Base-by-base conservation (phyloP, 306 rosid species). In the Adenanthera pavonina region DNA sequence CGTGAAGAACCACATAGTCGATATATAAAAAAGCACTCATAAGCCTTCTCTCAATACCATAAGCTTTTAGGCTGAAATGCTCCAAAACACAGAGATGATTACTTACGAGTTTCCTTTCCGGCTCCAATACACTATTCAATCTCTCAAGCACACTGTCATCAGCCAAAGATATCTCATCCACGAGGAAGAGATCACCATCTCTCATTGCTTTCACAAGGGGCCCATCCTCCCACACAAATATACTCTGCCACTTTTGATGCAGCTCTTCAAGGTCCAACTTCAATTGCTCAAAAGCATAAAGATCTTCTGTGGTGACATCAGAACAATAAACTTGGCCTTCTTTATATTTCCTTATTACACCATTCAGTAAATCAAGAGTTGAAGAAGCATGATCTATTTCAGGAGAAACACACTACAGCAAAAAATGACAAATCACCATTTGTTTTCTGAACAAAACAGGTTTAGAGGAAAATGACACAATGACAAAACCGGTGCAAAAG, bases 71-170 rank as follows among this genome's bases (percentile, higher is more conserved):
- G 36, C 53, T 69, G 8, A 44, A 20, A 69, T 25, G 38, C 16
- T 3, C 17, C 12, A 20, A 30, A 33, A 46, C 35, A 19, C 43
- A 69, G 60, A 36, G 8, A 52, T 56, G 71, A 66, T 15, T 15
- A 87, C 92, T 84, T 80, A 93, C 97, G 74, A 95, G 87, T 48
- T 83, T 95, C 90, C 96, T 89, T 82, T 95, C 99, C 60, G 93
- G 94, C 89, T 95, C 99, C 89, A 95, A 80, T 70, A 92, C 99
- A 76, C 98, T 95, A 78, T 95, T 95, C 88, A 95, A 80, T 85
- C 99, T 93, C 87, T 95, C 99, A 49, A 95, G 97, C 51, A 95
- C 99, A 69, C 99, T 95, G 88, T 95, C 99, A 88, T 95, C 97
- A 52, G 99, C 98, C 91, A 95, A 89, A 48, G 97, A 93, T 84